Percentiles rank a stretch among this genome's conserved stretches.
Conservation (phyloP, 768 basidiomycete genomes). For the Termitomyces sp. region DNA sequence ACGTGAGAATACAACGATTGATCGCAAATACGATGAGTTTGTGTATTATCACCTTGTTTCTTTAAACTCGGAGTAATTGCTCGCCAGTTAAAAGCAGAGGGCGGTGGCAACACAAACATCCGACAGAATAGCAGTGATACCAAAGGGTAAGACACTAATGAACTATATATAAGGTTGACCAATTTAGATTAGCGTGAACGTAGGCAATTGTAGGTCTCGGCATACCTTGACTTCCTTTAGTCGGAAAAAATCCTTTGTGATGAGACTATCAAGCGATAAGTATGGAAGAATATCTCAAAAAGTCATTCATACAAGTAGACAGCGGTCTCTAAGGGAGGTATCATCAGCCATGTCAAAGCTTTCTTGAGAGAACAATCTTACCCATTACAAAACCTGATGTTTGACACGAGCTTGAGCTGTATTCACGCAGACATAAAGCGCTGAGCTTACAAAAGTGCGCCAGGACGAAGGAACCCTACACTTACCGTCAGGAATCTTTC, state of each 20-base stretch:
- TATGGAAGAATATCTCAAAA: neutral
- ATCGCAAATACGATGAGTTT: conserved; percentile 42
- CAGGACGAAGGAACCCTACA: conserved; percentile 27
- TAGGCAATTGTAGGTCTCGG: neutral
- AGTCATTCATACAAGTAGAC: conserved; percentile 25
- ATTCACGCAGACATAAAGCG: neutral
- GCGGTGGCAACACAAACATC: conserved; percentile 40
- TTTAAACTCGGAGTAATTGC: conserved; percentile 32
- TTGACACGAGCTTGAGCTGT: neutral
- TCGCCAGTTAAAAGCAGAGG: conserved; percentile 36
- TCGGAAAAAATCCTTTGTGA: conserved; percentile 28
- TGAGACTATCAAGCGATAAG: conserved; percentile 22
- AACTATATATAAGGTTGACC: conserved; percentile 21
- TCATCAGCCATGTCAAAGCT: neutral
- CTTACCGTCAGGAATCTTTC: neutral
- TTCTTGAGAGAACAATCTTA: conserved; percentile 12
- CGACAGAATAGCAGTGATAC: conserved; percentile 36
- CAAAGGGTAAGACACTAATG: conserved; percentile 38
- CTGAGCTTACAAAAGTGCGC: conserved; percentile 33
- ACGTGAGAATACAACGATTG: conserved; percentile 47
- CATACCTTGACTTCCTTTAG: conserved; percentile 31
- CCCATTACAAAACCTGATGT: conserved; percentile 35
- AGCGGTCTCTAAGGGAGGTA: conserved; percentile 27
- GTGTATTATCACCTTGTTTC: conserved; percentile 40
- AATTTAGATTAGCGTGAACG: neutral